phyloP scores from a whole-genome alignment of 495 filamentous ascomycete genomes.

The Hyphodiscus hymeniophilus region DNA sequence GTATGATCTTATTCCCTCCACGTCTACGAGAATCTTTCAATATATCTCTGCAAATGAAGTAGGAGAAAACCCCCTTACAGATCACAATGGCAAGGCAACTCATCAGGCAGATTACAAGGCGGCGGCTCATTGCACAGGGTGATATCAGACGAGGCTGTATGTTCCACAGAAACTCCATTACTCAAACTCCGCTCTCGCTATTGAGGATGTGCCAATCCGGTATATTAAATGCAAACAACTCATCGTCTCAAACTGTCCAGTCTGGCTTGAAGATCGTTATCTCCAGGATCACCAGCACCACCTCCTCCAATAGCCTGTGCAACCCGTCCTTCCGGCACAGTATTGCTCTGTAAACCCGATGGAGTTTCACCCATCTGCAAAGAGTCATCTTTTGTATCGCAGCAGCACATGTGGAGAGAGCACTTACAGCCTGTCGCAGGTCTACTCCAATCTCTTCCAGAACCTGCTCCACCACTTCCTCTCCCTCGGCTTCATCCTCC shows the following conservation, averaged over 20 bases:
- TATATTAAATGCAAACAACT: constrained; percentile 5
- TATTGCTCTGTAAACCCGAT: constrained; percentile 52
- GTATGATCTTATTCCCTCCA: too few species aligned
- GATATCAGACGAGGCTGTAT: too few species aligned
- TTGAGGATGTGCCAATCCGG: neutral
- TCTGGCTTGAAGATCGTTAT: constrained; percentile 77
- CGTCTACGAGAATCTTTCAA: too few species aligned
- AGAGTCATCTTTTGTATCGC: constrained; percentile 12
- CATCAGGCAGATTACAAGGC: neutral
- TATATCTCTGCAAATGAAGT: too few species aligned
- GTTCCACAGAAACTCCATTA: neutral
- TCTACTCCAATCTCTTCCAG: constrained; percentile 96
- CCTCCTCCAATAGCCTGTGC: constrained; percentile 71
- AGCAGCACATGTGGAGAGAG: neutral
- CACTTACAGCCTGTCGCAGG: constrained; percentile 72
- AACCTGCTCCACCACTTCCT: constrained; percentile 93
- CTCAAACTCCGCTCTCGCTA: neutral
- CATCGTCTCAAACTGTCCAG: constrained; percentile 67
- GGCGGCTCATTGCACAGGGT: neutral
- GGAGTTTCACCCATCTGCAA: constrained; percentile 71
- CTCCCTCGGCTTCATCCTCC: constrained; percentile 82
- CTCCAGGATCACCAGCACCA: constrained; percentile 46
- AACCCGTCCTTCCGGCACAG: constrained; percentile 54
- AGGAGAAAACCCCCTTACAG: too few species aligned
- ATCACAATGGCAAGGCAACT: neutral